A percentile compares a stretch with the other conserved stretches of the same genome.
phyloP scores from a whole-genome alignment of 192 early-diverging fungal species.

The Haplosporangium gracile region DNA sequence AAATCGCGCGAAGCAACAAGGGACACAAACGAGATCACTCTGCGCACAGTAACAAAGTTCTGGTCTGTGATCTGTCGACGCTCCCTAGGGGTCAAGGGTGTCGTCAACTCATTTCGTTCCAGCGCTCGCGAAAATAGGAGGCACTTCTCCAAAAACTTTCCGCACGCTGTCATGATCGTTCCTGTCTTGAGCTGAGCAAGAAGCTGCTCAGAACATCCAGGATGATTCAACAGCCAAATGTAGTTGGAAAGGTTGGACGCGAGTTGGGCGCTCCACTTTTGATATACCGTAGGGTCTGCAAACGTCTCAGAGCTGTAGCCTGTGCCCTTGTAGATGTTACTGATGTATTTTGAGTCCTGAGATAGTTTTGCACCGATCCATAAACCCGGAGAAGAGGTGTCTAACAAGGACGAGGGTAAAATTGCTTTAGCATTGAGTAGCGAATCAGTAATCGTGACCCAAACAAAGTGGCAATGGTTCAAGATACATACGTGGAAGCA shows the following conservation, averaged over 20 bases:
- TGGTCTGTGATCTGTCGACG: conserved; percentile 40
- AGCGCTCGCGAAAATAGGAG: conserved; percentile 17
- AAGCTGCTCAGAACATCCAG: conserved; percentile 19
- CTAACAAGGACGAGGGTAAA: conserved; percentile 13
- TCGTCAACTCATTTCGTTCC: not conserved
- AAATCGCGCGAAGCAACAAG: conserved; percentile 7
- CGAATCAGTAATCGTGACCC: not conserved
- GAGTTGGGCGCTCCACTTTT: conserved; percentile 50
- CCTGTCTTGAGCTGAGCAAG: conserved; percentile 3
- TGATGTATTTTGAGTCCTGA: conserved; percentile 19
- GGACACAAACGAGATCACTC: conserved; percentile 22
- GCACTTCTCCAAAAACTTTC: conserved; percentile 46
- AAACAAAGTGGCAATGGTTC: not conserved
- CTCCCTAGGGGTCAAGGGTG: conserved; percentile 21
- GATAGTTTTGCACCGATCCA: conserved; percentile 43
- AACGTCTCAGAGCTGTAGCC: conserved; percentile 7
- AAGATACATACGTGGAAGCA: conserved; percentile 58
- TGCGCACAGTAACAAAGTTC: conserved; percentile 31
- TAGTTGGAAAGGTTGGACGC: conserved; percentile 45
- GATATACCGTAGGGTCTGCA: conserved; percentile 10
- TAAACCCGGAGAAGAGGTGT: conserved; percentile 10
- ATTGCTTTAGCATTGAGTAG: not conserved
- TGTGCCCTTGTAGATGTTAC: conserved; percentile 5
- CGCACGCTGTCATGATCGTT: not conserved
- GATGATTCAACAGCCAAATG: conserved; percentile 47